A percentile compares a stretch with the other conserved stretches of the same genome.
phyloP scores from a whole-genome alignment of 176 grass and related monocot genomes.

The Bonia amplexicaulis region DNA sequence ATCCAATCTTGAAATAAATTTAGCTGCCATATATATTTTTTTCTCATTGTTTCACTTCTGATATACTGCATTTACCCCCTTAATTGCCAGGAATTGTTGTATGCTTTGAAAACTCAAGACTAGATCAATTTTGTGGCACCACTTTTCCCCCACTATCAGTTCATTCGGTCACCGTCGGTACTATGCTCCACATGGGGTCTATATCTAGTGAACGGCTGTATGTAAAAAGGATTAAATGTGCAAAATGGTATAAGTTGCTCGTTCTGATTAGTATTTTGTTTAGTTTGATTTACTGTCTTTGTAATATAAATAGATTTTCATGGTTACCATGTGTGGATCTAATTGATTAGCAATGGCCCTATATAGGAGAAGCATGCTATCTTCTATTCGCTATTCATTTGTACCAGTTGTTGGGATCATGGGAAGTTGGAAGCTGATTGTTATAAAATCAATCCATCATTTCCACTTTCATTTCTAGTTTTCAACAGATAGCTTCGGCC shows the following conservation, averaged over 20 bases:
- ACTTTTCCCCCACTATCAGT: neutral
- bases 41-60: slow-evolving; percentile 15
- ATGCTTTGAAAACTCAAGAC: slow-evolving; percentile 45
- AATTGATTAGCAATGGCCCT: neutral
- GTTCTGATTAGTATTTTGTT: neutral
- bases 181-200: neutral
- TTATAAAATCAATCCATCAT: neutral
- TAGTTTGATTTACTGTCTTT: slow-evolving; percentile 10
- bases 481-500: neutral
- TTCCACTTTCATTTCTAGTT: neutral
- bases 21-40: neutral
- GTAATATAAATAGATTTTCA: slow-evolving; percentile 27
- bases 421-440: neutral
- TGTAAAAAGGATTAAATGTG: slow-evolving; percentile 24
- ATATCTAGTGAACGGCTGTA: neutral
- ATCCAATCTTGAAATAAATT: neutral
- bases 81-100: slow-evolving; percentile 38
- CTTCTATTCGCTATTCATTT: neutral
- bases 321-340: neutral
- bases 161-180: neutral
- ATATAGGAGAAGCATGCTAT: neutral
- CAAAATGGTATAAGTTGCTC: neutral
- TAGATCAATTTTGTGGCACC: slow-evolving; percentile 25
- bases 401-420: slow-evolving; percentile 7
- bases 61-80: neutral